phyloP scores from a whole-genome alignment of 2,329 filamentous ascomycete species.

The Aquanectria penicillioides region DNA sequence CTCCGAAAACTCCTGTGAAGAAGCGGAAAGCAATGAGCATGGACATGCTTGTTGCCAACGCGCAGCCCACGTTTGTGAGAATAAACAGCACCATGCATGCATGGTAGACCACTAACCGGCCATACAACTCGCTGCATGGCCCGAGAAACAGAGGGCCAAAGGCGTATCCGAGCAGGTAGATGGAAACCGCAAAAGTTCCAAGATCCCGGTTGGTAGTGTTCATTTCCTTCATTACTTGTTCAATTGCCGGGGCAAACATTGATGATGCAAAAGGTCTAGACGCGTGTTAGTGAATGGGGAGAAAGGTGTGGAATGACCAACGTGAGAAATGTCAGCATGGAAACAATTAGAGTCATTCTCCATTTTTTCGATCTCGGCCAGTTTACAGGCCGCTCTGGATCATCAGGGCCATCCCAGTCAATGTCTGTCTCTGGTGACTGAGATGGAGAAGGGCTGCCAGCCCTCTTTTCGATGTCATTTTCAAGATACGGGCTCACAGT shows the following conservation, averaged over 20 bases:
- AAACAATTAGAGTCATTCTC: conserved; percentile 15
- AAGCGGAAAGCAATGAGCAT: conserved; percentile 70
- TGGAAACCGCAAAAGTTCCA: conserved; percentile 40
- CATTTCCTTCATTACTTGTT: conserved; percentile 25
- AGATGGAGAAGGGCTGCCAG: background rate
- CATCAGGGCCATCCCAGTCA: conserved; percentile 24
- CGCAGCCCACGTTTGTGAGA: conserved; percentile 18
- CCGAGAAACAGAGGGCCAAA: conserved; percentile 58
- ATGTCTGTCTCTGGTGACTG: background rate
- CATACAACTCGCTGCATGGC: conserved; percentile 60
- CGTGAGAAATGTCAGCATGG: conserved; percentile 23
- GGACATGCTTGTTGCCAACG: conserved; percentile 45
- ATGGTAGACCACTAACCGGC: conserved; percentile 55
- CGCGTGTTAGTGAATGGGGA: background rate
- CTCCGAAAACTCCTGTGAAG: conserved; percentile 66
- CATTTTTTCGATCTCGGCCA: conserved; percentile 27
- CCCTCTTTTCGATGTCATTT: background rate
- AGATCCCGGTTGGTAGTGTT: conserved; percentile 20
- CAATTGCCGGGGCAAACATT: conserved; percentile 25
- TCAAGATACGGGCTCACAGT: background rate
- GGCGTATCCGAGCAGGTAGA: conserved; percentile 58
- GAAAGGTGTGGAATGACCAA: background rate
- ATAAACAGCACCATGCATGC: conserved; percentile 47
- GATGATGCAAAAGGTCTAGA: conserved; percentile 28
- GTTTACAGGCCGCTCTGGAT: conserved; percentile 23